Evolutionary conservation across 2,329 filamentous ascomycete genomes (phyloP).

Genomic region (Saccharata proteae): DNA sequence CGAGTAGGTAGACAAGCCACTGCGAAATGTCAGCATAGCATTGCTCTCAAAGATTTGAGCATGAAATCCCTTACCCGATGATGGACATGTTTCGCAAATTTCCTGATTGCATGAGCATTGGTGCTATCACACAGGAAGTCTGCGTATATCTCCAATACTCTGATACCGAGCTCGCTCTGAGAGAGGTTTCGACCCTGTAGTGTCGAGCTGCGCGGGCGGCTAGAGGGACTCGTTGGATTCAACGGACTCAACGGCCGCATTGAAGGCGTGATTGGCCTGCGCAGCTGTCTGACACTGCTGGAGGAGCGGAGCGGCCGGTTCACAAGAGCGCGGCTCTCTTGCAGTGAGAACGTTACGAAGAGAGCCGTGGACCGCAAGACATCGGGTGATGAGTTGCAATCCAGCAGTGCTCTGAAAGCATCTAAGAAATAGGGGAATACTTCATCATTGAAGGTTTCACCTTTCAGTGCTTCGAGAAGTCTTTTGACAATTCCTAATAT

Average conservation of each 20-base stretch:
- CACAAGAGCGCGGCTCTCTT: slow-evolving; percentile 41
- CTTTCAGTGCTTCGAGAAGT: slow-evolving; percentile 80
- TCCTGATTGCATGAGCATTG: slow-evolving; percentile 58
- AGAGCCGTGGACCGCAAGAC: slow-evolving; percentile 77
- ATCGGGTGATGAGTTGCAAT: slow-evolving; percentile 70
- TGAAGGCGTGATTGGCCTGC: slow-evolving; percentile 18
- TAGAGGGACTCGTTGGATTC: slow-evolving; percentile 16
- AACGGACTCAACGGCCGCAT: slow-evolving; percentile 18
- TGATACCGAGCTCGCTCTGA: slow-evolving; percentile 60
- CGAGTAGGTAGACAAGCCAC: slow-evolving; percentile 87
- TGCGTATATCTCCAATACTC: slow-evolving; percentile 65
- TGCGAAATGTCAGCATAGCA: slow-evolving; percentile 27
- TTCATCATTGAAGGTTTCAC: slow-evolving; percentile 60
- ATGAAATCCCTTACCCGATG: slow-evolving; percentile 60
- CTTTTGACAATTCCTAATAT: slow-evolving; percentile 71
- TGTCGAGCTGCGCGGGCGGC: slow-evolving; percentile 9
- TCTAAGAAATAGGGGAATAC: slow-evolving; percentile 65
- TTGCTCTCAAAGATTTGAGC: slow-evolving; percentile 17
- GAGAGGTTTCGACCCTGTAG: slow-evolving; percentile 27
- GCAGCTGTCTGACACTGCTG: slow-evolving; percentile 20
- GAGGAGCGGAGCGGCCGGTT: slow-evolving; percentile 22
- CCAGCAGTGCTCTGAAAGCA: slow-evolving; percentile 68
- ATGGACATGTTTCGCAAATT: slow-evolving; percentile 87
- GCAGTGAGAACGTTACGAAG: slow-evolving; percentile 86
- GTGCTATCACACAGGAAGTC: slow-evolving; percentile 64